Conservation (phyloP, 345 rosid species). For the Eucalyptus regnans region DNA sequence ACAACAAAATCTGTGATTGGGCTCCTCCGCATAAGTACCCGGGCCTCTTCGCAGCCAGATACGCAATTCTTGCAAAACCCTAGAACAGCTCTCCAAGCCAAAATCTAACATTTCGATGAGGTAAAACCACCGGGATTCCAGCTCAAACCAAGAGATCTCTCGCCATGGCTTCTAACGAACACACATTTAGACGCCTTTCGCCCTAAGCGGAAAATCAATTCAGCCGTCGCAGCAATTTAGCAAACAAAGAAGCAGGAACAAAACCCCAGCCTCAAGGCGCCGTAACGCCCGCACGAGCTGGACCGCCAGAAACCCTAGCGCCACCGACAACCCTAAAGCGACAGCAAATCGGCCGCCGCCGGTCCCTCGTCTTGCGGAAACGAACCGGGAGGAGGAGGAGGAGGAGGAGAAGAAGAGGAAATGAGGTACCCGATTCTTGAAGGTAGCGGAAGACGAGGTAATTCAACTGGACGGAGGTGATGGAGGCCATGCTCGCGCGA, state of each 20-base stretch:
- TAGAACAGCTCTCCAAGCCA: background rate
- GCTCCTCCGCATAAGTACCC: background rate
- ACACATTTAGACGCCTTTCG: background rate
- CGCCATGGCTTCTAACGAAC: background rate
- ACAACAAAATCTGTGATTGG: background rate
- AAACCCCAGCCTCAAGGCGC: background rate
- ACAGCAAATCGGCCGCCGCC: background rate
- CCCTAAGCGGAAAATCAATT: background rate
- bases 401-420: too few relatives aligned
- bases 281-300: background rate
- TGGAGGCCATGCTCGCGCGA: slow-evolving; percentile 34
- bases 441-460: slow-evolving; percentile 89
- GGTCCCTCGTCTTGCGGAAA: background rate
- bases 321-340: background rate
- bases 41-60: background rate
- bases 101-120: background rate
- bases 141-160: background rate
- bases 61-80: background rate
- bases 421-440: slow-evolving; percentile 70
- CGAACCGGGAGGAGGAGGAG: background rate
- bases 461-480: slow-evolving; percentile 80
- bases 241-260: background rate
- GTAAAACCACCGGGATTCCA: background rate
- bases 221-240: background rate
- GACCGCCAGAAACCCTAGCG: background rate